Percentiles rank a stretch among this genome's conserved stretches.
Evolutionary conservation across 371 early-diverging fungal genomes (phyloP).

Genomic region (Lichtheimia ornata): DNA sequence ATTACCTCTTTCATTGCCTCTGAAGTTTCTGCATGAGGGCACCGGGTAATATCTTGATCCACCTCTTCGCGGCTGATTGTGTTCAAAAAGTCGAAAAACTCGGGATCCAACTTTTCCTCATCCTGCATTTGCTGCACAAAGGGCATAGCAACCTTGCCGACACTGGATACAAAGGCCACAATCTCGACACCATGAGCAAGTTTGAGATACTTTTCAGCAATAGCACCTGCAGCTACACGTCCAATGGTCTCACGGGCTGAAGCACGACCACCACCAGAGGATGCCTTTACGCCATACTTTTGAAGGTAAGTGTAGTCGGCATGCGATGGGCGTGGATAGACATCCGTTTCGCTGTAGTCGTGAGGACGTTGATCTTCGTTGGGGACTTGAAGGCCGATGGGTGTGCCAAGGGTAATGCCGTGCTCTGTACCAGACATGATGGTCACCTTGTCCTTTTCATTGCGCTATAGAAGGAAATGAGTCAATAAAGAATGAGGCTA

Average conservation of each 20-base stretch:
- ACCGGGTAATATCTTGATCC: constrained; percentile 52
- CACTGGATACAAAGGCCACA: constrained; percentile 92
- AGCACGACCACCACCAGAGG: constrained; percentile 92
- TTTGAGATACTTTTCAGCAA: constrained; percentile 93
- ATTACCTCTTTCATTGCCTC: constrained; percentile 45
- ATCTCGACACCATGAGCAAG: constrained; percentile 85
- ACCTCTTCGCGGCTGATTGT: constrained; percentile 69
- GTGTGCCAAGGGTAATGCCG: constrained; percentile 94
- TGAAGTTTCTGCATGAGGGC: constrained; percentile 46
- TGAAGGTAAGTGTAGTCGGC: constrained; percentile 96
- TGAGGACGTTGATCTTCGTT: constrained; percentile 96
- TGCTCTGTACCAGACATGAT: constrained; percentile 94
- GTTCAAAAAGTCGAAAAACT: constrained; percentile 67
- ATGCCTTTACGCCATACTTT: constrained; percentile 96
- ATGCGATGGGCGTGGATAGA: constrained; percentile 93
- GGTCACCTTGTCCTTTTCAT: constrained; percentile 89
- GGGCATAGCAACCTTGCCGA: constrained; percentile 85
- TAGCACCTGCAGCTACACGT: constrained; percentile 94
- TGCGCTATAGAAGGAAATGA: constrained; percentile 54
- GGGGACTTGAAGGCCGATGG: constrained; percentile 89
- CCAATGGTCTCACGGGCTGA: constrained; percentile 97
- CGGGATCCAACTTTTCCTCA: constrained; percentile 47
- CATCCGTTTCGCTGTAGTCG: constrained; percentile 93
- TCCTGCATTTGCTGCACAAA: constrained; percentile 58
- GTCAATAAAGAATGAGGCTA: background rate